A percentile compares a stretch with the other conserved stretches of the same genome.
phyloP scores from a whole-genome alignment of 2,329 filamentous ascomycete species.

The Colletotrichum filicis region DNA sequence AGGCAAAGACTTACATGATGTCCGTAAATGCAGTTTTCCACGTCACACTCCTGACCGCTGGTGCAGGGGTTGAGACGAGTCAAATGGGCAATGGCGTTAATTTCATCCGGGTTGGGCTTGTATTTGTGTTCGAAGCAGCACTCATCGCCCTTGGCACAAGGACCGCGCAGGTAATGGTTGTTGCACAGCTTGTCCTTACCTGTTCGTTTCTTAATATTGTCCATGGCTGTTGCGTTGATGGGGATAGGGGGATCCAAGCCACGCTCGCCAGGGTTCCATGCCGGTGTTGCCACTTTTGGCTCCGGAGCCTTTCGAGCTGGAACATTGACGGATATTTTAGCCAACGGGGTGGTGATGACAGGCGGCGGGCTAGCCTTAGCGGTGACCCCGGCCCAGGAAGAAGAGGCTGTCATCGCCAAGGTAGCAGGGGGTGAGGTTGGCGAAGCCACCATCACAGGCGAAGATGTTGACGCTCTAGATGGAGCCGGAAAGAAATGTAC shows the following conservation, averaged over 20 bases:
- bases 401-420: slow-evolving; percentile 20
- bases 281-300: slow-evolving; percentile 42
- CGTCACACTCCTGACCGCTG: slow-evolving; percentile 66
- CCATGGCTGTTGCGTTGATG: slow-evolving; percentile 57
- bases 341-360: slow-evolving; percentile 54
- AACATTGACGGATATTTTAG: slow-evolving; percentile 43
- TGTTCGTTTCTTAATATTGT: slow-evolving; percentile 66
- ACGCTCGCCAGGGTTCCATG: slow-evolving; percentile 65
- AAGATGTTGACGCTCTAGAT: slow-evolving; percentile 31
- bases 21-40: slow-evolving; percentile 70
- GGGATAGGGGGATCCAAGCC: slow-evolving; percentile 65
- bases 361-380: slow-evolving; percentile 56
- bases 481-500: not conserved
- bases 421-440: slow-evolving; percentile 38
- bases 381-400: slow-evolving; percentile 55
- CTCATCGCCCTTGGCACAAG: slow-evolving; percentile 63
- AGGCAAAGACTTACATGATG: slow-evolving; percentile 63
- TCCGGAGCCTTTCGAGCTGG: slow-evolving; percentile 17
- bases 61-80: slow-evolving; percentile 68
- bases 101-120: slow-evolving; percentile 63
- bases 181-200: slow-evolving; percentile 70
- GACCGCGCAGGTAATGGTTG: slow-evolving; percentile 68
- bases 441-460: slow-evolving; percentile 40
- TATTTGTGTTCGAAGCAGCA: slow-evolving; percentile 70
- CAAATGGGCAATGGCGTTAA: slow-evolving; percentile 65